These are phyloP conservation scores for Phytophthora colocasiae DNA, from an alignment of 352 stramenopile genomes.

Conservation along the genomic window DNA sequence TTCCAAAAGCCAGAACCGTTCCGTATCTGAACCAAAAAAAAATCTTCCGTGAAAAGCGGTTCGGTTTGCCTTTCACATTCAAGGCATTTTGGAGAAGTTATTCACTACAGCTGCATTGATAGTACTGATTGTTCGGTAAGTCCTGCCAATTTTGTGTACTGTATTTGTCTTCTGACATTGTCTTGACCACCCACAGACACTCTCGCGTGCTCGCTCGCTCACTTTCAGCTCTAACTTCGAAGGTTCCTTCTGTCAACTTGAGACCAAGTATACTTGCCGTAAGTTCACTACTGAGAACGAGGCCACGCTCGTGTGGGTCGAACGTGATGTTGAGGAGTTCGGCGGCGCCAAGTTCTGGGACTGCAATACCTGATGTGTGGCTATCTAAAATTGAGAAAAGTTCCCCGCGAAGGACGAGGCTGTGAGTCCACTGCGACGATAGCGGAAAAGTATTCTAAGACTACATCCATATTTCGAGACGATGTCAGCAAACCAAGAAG, in stretches of 20 bases:
- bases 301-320: constrained; percentile 41
- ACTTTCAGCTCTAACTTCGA: neutral
- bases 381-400: neutral
- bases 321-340: constrained; percentile 22
- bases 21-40: too few relatives aligned
- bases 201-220: constrained; percentile 7
- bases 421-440: neutral
- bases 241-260: neutral
- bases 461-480: constrained; percentile 2
- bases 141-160: neutral
- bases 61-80: constrained; percentile 7
- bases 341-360: neutral
- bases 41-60: too few relatives aligned
- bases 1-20: too few relatives aligned
- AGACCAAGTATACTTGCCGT: constrained; percentile 24
- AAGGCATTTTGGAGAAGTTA: constrained; percentile 5
- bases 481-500: neutral
- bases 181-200: neutral
- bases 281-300: constrained; percentile 44
- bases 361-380: constrained; percentile 3
- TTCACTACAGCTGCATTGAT: neutral
- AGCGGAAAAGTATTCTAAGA: neutral
- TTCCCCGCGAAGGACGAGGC: neutral
- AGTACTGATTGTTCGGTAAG: constrained; percentile 6
- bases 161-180: neutral